Conservation (phyloP, 306 rosid genomes). For the Vigna radiata region DNA sequence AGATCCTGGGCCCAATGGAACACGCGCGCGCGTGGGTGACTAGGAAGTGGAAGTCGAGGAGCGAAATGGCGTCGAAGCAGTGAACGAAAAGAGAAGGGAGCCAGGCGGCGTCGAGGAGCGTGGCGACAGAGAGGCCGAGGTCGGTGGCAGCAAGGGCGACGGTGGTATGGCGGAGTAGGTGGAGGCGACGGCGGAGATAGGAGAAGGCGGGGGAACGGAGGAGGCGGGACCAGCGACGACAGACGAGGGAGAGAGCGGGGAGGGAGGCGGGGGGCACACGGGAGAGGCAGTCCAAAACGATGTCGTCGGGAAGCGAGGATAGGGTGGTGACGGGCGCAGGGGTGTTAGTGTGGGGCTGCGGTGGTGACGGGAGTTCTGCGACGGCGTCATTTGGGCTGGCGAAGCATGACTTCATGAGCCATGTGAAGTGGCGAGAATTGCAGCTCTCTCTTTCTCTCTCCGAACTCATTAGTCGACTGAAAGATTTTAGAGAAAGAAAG, state of each 20-base stretch:
- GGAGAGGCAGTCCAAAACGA: constrained; percentile 67
- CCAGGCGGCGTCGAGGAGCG: constrained; percentile 53
- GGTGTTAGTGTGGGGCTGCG: neutral
- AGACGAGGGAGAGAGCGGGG: constrained; percentile 59
- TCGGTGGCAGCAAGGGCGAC: constrained; percentile 59
- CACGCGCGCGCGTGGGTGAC: constrained; percentile 63
- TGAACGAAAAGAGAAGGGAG: constrained; percentile 51
- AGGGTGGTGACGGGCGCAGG: constrained; percentile 41
- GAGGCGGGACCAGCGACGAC: constrained; percentile 68
- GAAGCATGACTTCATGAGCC: constrained; percentile 78
- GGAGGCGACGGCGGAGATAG: constrained; percentile 61
- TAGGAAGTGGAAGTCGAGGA: constrained; percentile 46
- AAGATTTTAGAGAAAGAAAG: neutral
- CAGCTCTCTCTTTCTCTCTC: constrained; percentile 63
- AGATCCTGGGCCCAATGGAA: constrained; percentile 60
- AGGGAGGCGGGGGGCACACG: constrained; percentile 60
- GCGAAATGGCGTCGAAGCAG: constrained; percentile 43
- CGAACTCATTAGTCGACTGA: constrained; percentile 37
- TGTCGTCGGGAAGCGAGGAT: constrained; percentile 73
- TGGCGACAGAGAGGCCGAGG: constrained; percentile 55
- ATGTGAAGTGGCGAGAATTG: constrained; percentile 79
- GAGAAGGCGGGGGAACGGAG: constrained; percentile 60
- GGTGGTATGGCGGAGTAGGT: constrained; percentile 53
- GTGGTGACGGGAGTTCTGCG: neutral
- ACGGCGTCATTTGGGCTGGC: constrained; percentile 53